These are phyloP conservation scores for Hordeum marinum DNA, from an alignment of 176 grass and related monocot species.

Conservation along the genomic window DNA sequence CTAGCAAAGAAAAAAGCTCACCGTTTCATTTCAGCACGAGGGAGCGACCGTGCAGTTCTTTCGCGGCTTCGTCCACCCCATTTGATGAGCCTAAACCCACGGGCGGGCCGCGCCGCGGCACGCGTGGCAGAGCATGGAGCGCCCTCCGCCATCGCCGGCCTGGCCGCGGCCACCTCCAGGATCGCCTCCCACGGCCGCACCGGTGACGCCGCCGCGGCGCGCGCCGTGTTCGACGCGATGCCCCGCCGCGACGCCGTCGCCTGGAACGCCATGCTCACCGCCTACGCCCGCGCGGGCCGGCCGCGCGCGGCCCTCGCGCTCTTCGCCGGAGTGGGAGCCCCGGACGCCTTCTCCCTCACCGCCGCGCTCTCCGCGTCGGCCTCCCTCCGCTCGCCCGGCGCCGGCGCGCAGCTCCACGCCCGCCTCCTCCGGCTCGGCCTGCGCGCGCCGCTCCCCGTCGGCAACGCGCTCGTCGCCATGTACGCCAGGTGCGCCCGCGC, in stretches of 20 bases:
- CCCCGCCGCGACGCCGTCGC: conserved; percentile 45
- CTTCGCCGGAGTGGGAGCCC: conserved; percentile 28
- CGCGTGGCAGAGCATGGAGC: conserved; percentile 13
- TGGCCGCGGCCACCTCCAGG: conserved; percentile 52
- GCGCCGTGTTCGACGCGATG: conserved; percentile 62
- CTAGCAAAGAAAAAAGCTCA: neutral
- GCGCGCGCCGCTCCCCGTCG: conserved; percentile 37
- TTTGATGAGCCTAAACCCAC: conserved; percentile 27
- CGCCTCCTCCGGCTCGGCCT: conserved; percentile 46
- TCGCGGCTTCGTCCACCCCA: neutral
- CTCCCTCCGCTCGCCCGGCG: neutral
- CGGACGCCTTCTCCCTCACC: conserved; percentile 57
- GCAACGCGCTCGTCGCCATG: conserved; percentile 65
- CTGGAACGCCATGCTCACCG: conserved; percentile 77
- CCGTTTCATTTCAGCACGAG: neutral
- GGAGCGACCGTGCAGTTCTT: neutral
- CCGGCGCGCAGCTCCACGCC: conserved; percentile 50
- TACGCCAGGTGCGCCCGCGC: conserved; percentile 46
- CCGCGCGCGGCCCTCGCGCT: conserved; percentile 39
- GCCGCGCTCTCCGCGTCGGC: conserved; percentile 36
- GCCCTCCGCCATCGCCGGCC: neutral
- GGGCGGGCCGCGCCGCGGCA: conserved; percentile 5
- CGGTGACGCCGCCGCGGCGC: conserved; percentile 29
- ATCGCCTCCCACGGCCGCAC: conserved; percentile 34
- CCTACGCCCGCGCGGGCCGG: conserved; percentile 36